Evolutionary conservation across 1,139 yeast genomes (phyloP).

Genomic region (Geotrichum restrictum): DNA sequence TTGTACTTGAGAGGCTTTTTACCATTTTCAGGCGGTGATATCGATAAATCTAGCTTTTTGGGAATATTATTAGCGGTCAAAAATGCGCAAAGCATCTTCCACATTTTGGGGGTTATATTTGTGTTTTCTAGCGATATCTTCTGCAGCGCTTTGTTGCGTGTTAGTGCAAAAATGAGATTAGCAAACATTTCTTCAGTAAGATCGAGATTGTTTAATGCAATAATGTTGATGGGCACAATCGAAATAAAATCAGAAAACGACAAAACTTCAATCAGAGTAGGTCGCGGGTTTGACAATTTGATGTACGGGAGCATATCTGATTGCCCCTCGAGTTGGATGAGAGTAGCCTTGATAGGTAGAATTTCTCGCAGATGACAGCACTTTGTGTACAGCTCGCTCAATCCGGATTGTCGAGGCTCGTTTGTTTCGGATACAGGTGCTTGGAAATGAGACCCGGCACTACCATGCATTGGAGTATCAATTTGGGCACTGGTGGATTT

Average conservation of each 20-base stretch:
- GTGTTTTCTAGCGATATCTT: conserved; percentile 77
- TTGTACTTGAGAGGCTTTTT: conserved; percentile 17
- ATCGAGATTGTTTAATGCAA: conserved; percentile 78
- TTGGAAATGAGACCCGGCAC: not conserved
- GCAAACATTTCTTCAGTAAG: conserved; percentile 77
- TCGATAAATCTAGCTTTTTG: conserved; percentile 56
- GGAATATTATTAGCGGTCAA: conserved; percentile 55
- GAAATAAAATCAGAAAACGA: conserved; percentile 86
- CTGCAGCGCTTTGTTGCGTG: conserved; percentile 58
- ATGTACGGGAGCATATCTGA: conserved; percentile 69
- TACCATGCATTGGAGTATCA: conserved; percentile 13
- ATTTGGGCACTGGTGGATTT: not conserved
- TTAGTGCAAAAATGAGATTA: conserved; percentile 55
- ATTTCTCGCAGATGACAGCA: conserved; percentile 93
- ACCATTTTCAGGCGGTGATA: conserved; percentile 18
- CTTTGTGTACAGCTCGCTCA: conserved; percentile 80
- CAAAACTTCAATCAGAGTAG: conserved; percentile 81
- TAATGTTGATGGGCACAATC: conserved; percentile 71
- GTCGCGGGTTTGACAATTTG: conserved; percentile 80
- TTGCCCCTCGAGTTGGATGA: conserved; percentile 76
- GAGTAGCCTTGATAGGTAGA: conserved; percentile 85
- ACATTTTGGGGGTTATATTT: conserved; percentile 63
- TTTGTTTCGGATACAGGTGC: not conserved
- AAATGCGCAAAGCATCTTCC: conserved; percentile 74
- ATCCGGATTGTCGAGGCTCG: conserved; percentile 34